A percentile compares a stretch with the other conserved stretches of the same genome.
These are phyloP conservation scores for Metarhizium humberi DNA, from an alignment of 2,329 filamentous ascomycete species.

Conservation along the genomic window DNA sequence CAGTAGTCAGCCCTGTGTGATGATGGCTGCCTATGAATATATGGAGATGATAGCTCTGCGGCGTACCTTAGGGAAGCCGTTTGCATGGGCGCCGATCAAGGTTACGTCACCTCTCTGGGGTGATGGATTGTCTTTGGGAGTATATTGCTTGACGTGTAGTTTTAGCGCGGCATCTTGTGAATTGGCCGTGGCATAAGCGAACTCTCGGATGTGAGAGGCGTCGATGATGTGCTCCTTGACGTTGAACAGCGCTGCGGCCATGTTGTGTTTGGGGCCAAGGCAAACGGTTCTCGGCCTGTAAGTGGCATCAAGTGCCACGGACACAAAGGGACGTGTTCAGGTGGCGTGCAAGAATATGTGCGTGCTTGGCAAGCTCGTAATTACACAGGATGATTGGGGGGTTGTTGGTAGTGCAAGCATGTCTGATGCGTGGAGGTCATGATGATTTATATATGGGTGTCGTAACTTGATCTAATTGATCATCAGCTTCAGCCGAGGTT, in stretches of 20 bases:
- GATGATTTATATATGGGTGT: background rate
- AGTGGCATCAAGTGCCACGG: background rate
- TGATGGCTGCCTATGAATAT: background rate
- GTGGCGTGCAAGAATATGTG: background rate
- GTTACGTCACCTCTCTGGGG: constrained; percentile 72
- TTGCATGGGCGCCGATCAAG: constrained; percentile 79
- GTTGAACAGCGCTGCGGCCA: constrained; percentile 34
- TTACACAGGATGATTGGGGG: background rate
- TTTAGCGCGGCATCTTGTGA: constrained; percentile 67
- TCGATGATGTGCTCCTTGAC: constrained; percentile 66
- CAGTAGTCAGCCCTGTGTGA: background rate
- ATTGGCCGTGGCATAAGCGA: constrained; percentile 60
- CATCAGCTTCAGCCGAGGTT: no score
- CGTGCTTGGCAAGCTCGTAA: background rate
- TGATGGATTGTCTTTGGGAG: constrained; percentile 57
- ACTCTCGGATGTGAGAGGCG: constrained; percentile 74
- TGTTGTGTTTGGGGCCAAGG: background rate
- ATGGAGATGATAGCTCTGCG: background rate
- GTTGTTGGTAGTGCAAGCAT: background rate
- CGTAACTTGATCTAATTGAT: no score
- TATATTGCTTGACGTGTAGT: constrained; percentile 81
- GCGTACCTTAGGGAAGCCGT: constrained; percentile 78
- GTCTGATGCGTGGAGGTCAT: background rate
- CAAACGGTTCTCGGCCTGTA: background rate
- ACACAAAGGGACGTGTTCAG: background rate